Conservation (phyloP, 345 rosid species). For the Eucalyptus tenuipes region DNA sequence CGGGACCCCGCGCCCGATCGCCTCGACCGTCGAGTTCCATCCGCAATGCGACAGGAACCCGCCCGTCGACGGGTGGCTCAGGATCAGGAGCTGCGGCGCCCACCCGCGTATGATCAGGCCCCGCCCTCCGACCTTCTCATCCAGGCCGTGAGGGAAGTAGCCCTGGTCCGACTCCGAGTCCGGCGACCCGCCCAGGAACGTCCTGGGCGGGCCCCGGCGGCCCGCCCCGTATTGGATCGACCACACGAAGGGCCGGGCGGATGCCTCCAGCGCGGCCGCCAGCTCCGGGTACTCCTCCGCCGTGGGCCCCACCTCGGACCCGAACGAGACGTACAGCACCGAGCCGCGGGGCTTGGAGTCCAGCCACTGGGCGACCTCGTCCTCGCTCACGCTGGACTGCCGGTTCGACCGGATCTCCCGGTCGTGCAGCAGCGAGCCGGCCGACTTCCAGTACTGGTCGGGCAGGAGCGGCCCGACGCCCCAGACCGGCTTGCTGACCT, state of each 20-base stretch:
- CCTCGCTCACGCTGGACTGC: conserved; percentile 11
- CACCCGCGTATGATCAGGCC: conserved; percentile 24
- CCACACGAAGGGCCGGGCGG: conserved; percentile 6
- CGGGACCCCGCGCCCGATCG: conserved; percentile 13
- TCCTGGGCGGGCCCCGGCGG: not conserved
- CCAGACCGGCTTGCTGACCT: conserved; percentile 24
- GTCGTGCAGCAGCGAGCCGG: conserved; percentile 17
- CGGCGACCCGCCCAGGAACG: not conserved
- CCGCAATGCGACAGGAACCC: conserved; percentile 33
- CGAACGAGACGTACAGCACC: conserved; percentile 26
- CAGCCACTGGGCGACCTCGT: conserved; percentile 17
- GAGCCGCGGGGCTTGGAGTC: conserved; percentile 19
- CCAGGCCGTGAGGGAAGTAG: not conserved
- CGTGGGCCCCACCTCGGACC: conserved; percentile 21
- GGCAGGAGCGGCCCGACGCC: conserved; percentile 34
- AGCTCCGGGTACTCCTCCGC: conserved; percentile 6
- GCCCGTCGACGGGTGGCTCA: conserved; percentile 22
- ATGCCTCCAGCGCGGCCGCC: conserved; percentile 5
- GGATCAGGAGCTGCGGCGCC: conserved; percentile 28
- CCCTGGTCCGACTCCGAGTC: not conserved
- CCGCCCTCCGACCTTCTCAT: conserved; percentile 1
- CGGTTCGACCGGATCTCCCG: conserved; percentile 7
- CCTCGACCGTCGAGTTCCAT: conserved; percentile 30
- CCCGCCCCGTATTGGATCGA: conserved; percentile 1
- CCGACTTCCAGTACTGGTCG: conserved; percentile 13